phyloP scores from a whole-genome alignment of 495 filamentous ascomycete genomes.

The Penicillium cosmopolitanum region DNA sequence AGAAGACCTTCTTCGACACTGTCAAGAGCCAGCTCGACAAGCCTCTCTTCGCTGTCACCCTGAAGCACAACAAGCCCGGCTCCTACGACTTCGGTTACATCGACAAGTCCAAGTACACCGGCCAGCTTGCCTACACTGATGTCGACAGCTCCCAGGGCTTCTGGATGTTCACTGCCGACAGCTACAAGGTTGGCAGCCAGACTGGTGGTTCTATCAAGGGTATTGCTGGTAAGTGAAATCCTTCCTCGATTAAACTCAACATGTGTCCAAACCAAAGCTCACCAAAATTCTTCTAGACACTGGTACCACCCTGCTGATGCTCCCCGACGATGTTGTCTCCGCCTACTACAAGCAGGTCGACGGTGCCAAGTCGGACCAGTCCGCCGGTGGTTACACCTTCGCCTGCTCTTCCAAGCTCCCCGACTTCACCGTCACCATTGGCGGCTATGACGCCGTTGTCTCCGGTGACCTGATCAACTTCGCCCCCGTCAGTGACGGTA shows the following conservation, averaged over 20 bases:
- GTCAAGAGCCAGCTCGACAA: slow-evolving; percentile 58
- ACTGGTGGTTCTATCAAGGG: slow-evolving; percentile 32
- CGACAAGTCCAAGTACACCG: slow-evolving; percentile 63
- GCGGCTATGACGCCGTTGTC: slow-evolving; percentile 47
- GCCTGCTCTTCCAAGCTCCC: slow-evolving; percentile 66
- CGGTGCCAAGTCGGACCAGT: slow-evolving; percentile 49
- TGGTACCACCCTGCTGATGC: slow-evolving; percentile 72
- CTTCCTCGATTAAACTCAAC: background rate
- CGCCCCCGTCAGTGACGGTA: slow-evolving; percentile 41
- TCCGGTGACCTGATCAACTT: slow-evolving; percentile 50
- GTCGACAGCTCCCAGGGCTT: slow-evolving; percentile 66
- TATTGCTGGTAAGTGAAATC: slow-evolving; percentile 40
- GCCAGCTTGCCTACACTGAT: slow-evolving; percentile 60
- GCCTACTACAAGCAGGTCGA: slow-evolving; percentile 66
- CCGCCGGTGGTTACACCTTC: slow-evolving; percentile 68
- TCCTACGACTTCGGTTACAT: slow-evolving; percentile 78
- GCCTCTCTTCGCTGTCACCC: slow-evolving; percentile 70
- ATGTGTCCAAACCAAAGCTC: background rate
- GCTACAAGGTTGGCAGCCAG: slow-evolving; percentile 62
- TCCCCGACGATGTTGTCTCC: slow-evolving; percentile 57
- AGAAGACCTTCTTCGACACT: slow-evolving; percentile 77
- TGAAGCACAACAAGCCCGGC: slow-evolving; percentile 67
- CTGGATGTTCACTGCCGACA: slow-evolving; percentile 69
- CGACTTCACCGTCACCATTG: slow-evolving; percentile 62
- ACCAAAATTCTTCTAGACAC: slow-evolving; percentile 47